Evolutionary conservation across 2,329 filamentous ascomycete species (phyloP).

Genomic region (Claviceps pusilla): DNA sequence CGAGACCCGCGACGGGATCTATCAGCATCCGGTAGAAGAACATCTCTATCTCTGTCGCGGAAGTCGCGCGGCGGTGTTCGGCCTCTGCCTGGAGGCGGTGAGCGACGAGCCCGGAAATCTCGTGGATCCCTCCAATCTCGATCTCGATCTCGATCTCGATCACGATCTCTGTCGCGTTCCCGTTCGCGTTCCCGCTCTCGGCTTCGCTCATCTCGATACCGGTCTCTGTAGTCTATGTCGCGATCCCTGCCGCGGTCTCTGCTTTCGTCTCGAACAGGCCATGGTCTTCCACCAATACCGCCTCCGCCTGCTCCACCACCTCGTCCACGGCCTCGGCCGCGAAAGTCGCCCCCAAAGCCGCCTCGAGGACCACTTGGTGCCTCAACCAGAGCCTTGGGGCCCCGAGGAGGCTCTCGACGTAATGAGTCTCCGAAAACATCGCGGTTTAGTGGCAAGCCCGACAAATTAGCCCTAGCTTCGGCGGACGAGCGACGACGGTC

Average conservation of each 20-base stretch:
- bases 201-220: slow-evolving; percentile 19
- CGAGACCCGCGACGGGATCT: slow-evolving; percentile 53
- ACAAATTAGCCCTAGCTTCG: slow-evolving; percentile 40
- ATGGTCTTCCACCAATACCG: slow-evolving; percentile 43
- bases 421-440: slow-evolving; percentile 41
- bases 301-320: slow-evolving; percentile 41
- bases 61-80: slow-evolving; percentile 55
- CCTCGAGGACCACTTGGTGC: slow-evolving; percentile 52
- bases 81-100: slow-evolving; percentile 41
- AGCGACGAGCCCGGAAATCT: slow-evolving; percentile 34
- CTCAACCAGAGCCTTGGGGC: slow-evolving; percentile 65
- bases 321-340: slow-evolving; percentile 25
- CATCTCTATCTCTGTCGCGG: slow-evolving; percentile 42
- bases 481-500: slow-evolving; percentile 56
- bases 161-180: slow-evolving; percentile 28
- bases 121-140: slow-evolving; percentile 28
- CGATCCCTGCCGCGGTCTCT: slow-evolving; percentile 31
- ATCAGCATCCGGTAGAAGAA: slow-evolving; percentile 50
- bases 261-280: slow-evolving; percentile 44
- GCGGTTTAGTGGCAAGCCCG: slow-evolving; percentile 45
- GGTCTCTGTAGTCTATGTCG: slow-evolving; percentile 3
- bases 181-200: slow-evolving; percentile 41
- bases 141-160: slow-evolving; percentile 39
- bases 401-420: slow-evolving; percentile 59
- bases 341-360: slow-evolving; percentile 50